A percentile compares a stretch with the other conserved stretches of the same genome.
Evolutionary conservation across 805 yeast genomes (phyloP).

Genomic region (Starmerella asiatica): DNA sequence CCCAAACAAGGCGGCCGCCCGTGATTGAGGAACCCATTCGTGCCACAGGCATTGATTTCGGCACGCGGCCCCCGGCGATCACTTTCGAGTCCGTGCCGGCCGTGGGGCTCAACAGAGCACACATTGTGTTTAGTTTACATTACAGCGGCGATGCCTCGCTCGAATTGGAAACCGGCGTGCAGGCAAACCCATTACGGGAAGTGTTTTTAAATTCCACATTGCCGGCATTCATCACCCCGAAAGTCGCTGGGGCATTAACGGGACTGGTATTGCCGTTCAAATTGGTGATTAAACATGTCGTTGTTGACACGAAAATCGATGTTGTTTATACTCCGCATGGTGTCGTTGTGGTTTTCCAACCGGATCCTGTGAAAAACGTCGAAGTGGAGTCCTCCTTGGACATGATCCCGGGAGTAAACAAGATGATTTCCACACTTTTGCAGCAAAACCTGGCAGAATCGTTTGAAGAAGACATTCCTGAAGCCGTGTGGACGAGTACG

Average conservation of each 20-base stretch:
- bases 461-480: conserved; percentile 28
- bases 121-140: conserved; percentile 52
- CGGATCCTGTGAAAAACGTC: conserved; percentile 24
- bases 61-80: conserved; percentile 57
- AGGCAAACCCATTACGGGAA: conserved; percentile 50
- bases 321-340: conserved; percentile 25
- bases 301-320: conserved; percentile 24
- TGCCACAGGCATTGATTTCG: conserved; percentile 58
- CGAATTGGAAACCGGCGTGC: conserved; percentile 57
- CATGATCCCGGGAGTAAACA: conserved; percentile 24
- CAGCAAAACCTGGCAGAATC: conserved; percentile 21
- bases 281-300: conserved; percentile 20
- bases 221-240: conserved; percentile 21
- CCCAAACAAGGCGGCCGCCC: conserved; percentile 25
- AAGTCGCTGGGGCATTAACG: conserved; percentile 19
- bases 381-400: conserved; percentile 24
- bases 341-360: conserved; percentile 23
- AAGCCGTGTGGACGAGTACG: conserved; percentile 23
- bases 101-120: conserved; percentile 44
- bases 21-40: conserved; percentile 33
- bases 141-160: conserved; percentile 64
- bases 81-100: conserved; percentile 48
- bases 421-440: conserved; percentile 19
- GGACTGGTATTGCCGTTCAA: conserved; percentile 24
- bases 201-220: conserved; percentile 27